Percentiles rank a stretch among this genome's conserved stretches.
phyloP scores from a whole-genome alignment of 345 rosid genomes.

The Brassica cretica region DNA sequence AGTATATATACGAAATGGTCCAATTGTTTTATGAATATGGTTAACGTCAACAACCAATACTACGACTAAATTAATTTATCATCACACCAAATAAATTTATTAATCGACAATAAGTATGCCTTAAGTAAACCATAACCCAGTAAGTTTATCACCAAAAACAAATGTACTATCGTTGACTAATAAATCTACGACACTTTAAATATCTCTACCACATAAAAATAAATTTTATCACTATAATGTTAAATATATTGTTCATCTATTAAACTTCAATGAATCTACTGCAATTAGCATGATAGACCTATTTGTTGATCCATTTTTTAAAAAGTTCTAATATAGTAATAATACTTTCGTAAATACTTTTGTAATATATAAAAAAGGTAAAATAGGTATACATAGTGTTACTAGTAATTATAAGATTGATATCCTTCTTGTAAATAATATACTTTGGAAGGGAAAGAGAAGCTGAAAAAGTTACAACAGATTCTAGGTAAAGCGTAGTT shows the following conservation, averaged over 20 bases:
- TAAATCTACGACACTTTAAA: background rate
- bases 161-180: background rate
- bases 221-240: background rate
- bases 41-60: no score
- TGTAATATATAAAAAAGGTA: background rate
- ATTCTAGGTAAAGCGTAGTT: no score
- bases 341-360: background rate
- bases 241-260: background rate
- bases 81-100: no score
- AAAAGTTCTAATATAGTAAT: background rate
- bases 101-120: no score
- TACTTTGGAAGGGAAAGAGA: background rate
- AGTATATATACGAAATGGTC: no score
- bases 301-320: background rate
- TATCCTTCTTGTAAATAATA: background rate
- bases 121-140: no score
- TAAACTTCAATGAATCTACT: background rate
- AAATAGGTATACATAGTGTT: background rate
- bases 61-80: no score
- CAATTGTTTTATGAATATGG: no score
- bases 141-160: background rate
- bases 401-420: background rate
- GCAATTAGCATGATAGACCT: background rate
- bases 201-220: background rate
- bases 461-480: background rate